phyloP scores from a whole-genome alignment of 2,329 filamentous ascomycete species.

The Lomentospora prolificans region DNA sequence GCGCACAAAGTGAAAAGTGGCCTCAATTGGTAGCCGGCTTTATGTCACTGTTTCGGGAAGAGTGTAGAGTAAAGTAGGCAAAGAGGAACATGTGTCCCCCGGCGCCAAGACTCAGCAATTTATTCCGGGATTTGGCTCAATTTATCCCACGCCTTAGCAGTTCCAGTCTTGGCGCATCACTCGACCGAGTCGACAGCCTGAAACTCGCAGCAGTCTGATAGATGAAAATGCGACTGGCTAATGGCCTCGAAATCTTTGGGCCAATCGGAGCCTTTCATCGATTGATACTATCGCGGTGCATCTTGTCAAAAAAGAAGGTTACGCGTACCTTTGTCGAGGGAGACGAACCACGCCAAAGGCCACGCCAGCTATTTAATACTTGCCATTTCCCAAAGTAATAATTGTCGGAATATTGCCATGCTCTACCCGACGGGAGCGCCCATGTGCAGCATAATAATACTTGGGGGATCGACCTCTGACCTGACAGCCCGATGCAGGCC shows the following conservation, averaged over 20 bases:
- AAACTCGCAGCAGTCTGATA: not conserved
- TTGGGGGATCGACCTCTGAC: too few relatives aligned
- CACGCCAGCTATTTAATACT: slow-evolving; percentile 1
- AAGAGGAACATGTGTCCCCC: not conserved
- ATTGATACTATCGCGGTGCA: not conserved
- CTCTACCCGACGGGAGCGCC: not conserved
- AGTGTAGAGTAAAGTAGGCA: not conserved
- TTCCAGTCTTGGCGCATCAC: slow-evolving; percentile 2
- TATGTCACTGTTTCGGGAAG: not conserved
- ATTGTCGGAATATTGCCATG: not conserved
- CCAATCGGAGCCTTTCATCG: not conserved
- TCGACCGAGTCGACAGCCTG: not conserved
- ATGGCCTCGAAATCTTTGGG: not conserved
- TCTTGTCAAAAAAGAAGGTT: not conserved
- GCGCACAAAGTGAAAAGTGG: not conserved
- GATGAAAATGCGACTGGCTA: not conserved
- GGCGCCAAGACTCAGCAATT: not conserved
- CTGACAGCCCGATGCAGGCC: too few relatives aligned
- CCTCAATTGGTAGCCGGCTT: not conserved
- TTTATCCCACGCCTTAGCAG: not conserved
- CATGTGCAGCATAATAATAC: too few relatives aligned
- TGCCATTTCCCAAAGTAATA: not conserved
- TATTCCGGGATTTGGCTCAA: not conserved
- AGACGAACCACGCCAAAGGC: not conserved
- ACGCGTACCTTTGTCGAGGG: not conserved